Evolutionary conservation across 139 green algal species (phyloP).

Genomic region (Chlamydomonas schloesseri): DNA sequence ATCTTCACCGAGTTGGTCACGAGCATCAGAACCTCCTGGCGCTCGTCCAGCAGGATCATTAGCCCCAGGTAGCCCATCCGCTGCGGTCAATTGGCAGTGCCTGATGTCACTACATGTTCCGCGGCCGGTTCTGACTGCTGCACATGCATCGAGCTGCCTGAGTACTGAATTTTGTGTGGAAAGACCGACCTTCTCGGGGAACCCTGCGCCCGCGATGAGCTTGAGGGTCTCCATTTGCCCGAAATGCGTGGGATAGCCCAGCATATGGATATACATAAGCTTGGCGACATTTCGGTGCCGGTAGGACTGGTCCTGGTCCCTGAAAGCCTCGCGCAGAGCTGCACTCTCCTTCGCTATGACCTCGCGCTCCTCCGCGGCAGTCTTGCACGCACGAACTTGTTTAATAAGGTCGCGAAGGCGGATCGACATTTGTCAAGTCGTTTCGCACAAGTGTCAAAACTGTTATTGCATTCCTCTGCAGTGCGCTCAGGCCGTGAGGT

Average conservation of each 20-base stretch:
- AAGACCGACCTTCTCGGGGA: slow-evolving; percentile 87
- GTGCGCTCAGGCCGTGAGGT: too few species aligned
- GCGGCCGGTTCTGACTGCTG: too few species aligned
- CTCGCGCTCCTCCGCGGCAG: slow-evolving; percentile 95
- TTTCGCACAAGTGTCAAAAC: background rate
- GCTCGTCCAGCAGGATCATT: slow-evolving; percentile 98
- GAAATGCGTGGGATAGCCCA: slow-evolving; percentile 99
- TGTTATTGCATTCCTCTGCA: too few species aligned
- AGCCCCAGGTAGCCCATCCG: slow-evolving; percentile 98
- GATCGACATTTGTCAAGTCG: slow-evolving; percentile 26
- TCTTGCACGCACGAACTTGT: slow-evolving; percentile 90
- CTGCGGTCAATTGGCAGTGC: slow-evolving; percentile 55
- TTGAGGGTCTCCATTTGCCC: slow-evolving; percentile 99
- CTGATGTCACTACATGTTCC: too few species aligned
- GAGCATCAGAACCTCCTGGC: slow-evolving; percentile 99
- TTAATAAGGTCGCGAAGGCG: slow-evolving; percentile 89
- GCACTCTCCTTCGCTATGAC: slow-evolving; percentile 97
- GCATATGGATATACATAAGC: slow-evolving; percentile 99
- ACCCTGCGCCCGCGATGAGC: slow-evolving; percentile 88
- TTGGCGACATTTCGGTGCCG: slow-evolving; percentile 97
- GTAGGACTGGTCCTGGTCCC: slow-evolving; percentile 79
- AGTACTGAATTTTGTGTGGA: too few species aligned
- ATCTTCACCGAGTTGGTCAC: slow-evolving; percentile 99
- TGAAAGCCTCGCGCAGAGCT: slow-evolving; percentile 90
- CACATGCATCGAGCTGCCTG: too few species aligned